phyloP scores from a whole-genome alignment of 2,329 filamentous ascomycete species.

The Pseudocercospora macadamiae region DNA sequence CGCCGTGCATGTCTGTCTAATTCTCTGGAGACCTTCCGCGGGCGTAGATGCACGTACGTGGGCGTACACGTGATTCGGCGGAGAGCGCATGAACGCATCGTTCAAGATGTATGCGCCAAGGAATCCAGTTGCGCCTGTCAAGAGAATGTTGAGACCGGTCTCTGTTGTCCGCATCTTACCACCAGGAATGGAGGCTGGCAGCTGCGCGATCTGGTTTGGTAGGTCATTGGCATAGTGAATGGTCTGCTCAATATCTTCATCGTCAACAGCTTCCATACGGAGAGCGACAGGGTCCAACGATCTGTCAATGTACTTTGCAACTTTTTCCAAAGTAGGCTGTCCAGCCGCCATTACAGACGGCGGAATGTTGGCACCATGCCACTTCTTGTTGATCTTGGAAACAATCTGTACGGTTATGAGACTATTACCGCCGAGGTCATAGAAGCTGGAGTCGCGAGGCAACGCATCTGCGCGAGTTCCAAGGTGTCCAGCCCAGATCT shows the following conservation, averaged over 20 bases:
- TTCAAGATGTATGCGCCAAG: slow-evolving; percentile 78
- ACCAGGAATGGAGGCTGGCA: slow-evolving; percentile 48
- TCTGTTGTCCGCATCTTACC: slow-evolving; percentile 32
- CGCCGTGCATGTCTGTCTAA: slow-evolving; percentile 68
- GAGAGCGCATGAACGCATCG: slow-evolving; percentile 67
- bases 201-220: slow-evolving; percentile 52
- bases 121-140: slow-evolving; percentile 91
- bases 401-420: slow-evolving; percentile 81
- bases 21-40: slow-evolving; percentile 63
- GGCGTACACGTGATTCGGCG: slow-evolving; percentile 65
- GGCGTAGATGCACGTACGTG: slow-evolving; percentile 72
- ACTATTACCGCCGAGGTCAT: slow-evolving; percentile 79
- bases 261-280: slow-evolving; percentile 50
- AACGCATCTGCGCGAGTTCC: slow-evolving; percentile 68
- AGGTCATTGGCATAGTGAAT: slow-evolving; percentile 58
- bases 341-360: slow-evolving; percentile 70
- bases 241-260: slow-evolving; percentile 54
- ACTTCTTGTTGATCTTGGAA: slow-evolving; percentile 66
- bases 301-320: slow-evolving; percentile 57
- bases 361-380: slow-evolving; percentile 65
- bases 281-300: slow-evolving; percentile 53
- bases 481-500: slow-evolving; percentile 74
- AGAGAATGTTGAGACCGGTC: slow-evolving; percentile 59
- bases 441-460: slow-evolving; percentile 67
- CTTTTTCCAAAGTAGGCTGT: slow-evolving; percentile 63